phyloP scores from a whole-genome alignment of 2,329 filamentous ascomycete species.

The Dactylellina haptotyla region DNA sequence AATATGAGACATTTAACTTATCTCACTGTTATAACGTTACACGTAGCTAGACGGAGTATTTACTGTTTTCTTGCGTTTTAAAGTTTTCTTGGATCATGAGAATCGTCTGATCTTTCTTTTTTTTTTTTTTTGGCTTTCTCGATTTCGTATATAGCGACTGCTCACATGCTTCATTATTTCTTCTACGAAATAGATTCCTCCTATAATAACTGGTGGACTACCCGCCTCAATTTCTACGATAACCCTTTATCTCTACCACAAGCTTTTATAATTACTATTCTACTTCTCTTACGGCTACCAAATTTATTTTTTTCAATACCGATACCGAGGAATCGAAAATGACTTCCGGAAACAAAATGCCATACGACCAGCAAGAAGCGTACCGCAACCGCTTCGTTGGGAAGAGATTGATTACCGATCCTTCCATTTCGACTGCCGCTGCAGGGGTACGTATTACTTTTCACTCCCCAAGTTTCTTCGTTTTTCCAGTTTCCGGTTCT shows the following conservation, averaged over 20 bases:
- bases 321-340: slow-evolving; percentile 2
- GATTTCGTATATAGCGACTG: no score
- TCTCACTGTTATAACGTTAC: slow-evolving; percentile 2
- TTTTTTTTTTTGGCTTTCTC: background rate
- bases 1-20: slow-evolving; percentile 26
- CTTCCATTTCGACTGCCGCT: background rate
- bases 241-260: no score
- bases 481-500: background rate
- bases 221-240: no score
- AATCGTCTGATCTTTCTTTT: no score
- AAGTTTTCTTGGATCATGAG: background rate
- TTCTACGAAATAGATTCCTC: no score
- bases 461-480: background rate
- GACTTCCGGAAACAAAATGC: slow-evolving; percentile 24
- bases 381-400: slow-evolving; percentile 39
- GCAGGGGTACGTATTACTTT: slow-evolving; percentile 20
- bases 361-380: slow-evolving; percentile 28
- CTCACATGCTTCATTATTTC: no score
- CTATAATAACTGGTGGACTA: no score
- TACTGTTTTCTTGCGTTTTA: background rate
- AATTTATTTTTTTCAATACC: background rate
- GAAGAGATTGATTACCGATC: slow-evolving; percentile 4
- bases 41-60: background rate
- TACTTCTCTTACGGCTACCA: background rate
- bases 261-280: background rate